Evolutionary conservation across 345 rosid species (phyloP).

Genomic region (Salix arbutifolia): DNA sequence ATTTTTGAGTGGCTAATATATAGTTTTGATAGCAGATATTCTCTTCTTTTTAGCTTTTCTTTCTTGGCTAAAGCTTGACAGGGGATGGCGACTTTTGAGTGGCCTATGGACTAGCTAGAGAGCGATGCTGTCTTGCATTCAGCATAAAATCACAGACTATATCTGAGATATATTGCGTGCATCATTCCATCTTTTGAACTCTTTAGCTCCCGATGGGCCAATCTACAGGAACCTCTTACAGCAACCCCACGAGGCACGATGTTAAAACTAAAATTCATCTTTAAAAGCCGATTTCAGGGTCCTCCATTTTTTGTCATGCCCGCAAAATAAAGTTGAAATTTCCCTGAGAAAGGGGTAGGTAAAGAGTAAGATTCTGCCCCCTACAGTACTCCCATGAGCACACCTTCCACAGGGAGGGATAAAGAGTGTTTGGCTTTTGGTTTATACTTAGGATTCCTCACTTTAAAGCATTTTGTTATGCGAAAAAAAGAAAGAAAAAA

Average conservation of each 20-base stretch:
- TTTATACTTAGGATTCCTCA: slow-evolving; percentile 58
- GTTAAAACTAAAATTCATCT: slow-evolving; percentile 32
- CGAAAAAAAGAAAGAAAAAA: too few species aligned
- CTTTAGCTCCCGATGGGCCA: slow-evolving; percentile 34
- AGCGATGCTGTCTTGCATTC: slow-evolving; percentile 44
- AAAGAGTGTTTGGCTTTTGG: slow-evolving; percentile 47
- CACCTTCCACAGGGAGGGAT: slow-evolving; percentile 19
- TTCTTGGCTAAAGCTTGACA: neutral
- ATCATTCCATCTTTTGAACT: slow-evolving; percentile 48
- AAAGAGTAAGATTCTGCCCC: slow-evolving; percentile 33
- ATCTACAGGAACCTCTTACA: slow-evolving; percentile 1
- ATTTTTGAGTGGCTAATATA: too few species aligned
- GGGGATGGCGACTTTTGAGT: slow-evolving; percentile 30
- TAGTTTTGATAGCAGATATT: slow-evolving; percentile 7
- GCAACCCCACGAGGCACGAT: slow-evolving; percentile 39
- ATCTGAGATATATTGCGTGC: slow-evolving; percentile 16
- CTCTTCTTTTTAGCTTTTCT: neutral
- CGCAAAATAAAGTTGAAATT: slow-evolving; percentile 36
- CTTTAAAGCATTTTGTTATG: slow-evolving; percentile 30
- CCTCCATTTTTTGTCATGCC: slow-evolving; percentile 40
- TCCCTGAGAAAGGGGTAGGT: neutral
- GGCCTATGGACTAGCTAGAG: slow-evolving; percentile 14
- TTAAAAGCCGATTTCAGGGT: slow-evolving; percentile 38
- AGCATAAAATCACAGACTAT: slow-evolving; percentile 36
- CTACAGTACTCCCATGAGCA: slow-evolving; percentile 16